Evolutionary conservation across 2,329 filamentous ascomycete species (phyloP).

Genomic region (Ophiostoma quercus): DNA sequence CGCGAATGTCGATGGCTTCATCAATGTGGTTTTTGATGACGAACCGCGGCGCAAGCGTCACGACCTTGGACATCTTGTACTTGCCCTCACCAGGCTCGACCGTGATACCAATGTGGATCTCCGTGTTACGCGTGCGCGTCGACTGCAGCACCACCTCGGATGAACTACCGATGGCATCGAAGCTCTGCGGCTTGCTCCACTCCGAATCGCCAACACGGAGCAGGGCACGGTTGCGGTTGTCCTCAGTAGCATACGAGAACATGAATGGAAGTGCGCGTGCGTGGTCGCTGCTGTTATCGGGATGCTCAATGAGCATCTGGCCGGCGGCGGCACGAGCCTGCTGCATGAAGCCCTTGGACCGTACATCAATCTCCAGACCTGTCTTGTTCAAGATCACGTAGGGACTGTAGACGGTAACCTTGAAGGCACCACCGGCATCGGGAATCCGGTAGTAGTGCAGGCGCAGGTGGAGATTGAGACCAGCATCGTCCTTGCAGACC

Average conservation of each 20-base stretch:
- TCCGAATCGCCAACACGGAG: slow-evolving; percentile 83
- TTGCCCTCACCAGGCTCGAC: slow-evolving; percentile 91
- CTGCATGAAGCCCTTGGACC: slow-evolving; percentile 83
- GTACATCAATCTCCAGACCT: slow-evolving; percentile 78
- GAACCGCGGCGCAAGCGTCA: slow-evolving; percentile 87
- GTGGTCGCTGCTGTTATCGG: slow-evolving; percentile 37
- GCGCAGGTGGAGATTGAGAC: slow-evolving; percentile 71
- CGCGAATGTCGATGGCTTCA: slow-evolving; percentile 83
- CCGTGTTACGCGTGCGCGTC: slow-evolving; percentile 56
- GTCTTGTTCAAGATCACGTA: slow-evolving; percentile 96
- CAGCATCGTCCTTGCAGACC: slow-evolving; percentile 77
- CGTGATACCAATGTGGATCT: slow-evolving; percentile 87
- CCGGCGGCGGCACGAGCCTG: slow-evolving; percentile 78
- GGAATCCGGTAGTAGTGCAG: slow-evolving; percentile 89
- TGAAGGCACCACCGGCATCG: slow-evolving; percentile 91
- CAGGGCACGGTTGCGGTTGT: slow-evolving; percentile 83
- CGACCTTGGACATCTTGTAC: slow-evolving; percentile 94
- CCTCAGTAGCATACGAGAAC: slow-evolving; percentile 88
- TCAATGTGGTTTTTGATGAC: slow-evolving; percentile 88
- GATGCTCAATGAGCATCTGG: slow-evolving; percentile 50
- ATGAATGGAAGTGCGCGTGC: slow-evolving; percentile 84
- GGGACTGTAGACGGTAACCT: slow-evolving; percentile 88
- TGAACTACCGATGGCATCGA: slow-evolving; percentile 92
- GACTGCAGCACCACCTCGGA: slow-evolving; percentile 82
- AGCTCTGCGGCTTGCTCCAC: slow-evolving; percentile 97